Conservation (phyloP, 257 asterid genomes). For the Petrea volubilis region DNA sequence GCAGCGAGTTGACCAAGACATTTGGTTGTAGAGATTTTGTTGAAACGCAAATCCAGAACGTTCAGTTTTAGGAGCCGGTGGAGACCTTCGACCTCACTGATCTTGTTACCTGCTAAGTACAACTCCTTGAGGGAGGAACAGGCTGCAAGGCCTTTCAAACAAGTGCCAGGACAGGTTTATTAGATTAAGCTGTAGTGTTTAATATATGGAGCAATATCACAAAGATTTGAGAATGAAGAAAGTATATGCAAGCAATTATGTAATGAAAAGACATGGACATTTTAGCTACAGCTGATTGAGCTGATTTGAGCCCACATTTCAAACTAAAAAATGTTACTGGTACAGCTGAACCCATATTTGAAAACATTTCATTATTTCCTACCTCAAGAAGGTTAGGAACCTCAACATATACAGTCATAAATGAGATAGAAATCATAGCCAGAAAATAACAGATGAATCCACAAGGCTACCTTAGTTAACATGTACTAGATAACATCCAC, state of each 20-base stretch:
- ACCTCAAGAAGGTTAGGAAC: not conserved
- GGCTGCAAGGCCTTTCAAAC: slow-evolving; percentile 72
- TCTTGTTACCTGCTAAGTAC: slow-evolving; percentile 94
- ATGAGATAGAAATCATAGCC: not conserved
- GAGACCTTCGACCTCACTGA: slow-evolving; percentile 97
- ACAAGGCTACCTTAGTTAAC: not conserved
- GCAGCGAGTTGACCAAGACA: slow-evolving; percentile 98
- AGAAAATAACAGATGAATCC: not conserved
- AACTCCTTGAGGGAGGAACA: slow-evolving; percentile 91
- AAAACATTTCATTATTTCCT: not conserved
- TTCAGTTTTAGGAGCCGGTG: slow-evolving; percentile 89
- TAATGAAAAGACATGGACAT: not conserved
- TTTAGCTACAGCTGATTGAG: not conserved
- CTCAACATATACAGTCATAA: not conserved
- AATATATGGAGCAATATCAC: not conserved
- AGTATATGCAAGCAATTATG: not conserved
- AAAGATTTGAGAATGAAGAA: not conserved
- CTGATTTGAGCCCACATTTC: not conserved
- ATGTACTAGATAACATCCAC: not conserved
- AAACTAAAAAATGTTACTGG: not conserved
- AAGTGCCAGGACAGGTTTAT: slow-evolving; percentile 10
- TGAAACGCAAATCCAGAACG: slow-evolving; percentile 86
- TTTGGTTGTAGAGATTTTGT: slow-evolving; percentile 90
- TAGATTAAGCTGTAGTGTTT: slow-evolving; percentile 6
- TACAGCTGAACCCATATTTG: not conserved